Base-by-base conservation (phyloP, 805 yeast species). In the Blastobotrys parvus region DNA sequence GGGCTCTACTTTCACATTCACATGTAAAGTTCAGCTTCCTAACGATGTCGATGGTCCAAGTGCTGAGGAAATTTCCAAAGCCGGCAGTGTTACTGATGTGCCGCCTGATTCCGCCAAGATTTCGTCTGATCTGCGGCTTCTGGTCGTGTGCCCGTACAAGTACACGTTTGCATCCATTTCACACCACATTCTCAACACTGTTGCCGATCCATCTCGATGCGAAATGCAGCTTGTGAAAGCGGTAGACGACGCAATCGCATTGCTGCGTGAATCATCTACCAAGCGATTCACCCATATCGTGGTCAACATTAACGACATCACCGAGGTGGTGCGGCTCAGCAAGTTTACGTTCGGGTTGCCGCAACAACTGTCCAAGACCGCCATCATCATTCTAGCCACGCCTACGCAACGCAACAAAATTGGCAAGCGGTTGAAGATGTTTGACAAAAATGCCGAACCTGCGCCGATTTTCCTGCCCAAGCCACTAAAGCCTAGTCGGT, bases 1-100 rank as follows among this genome's bases (percentile, higher is more conserved):
- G 35, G 65, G 65, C 2, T 53, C 60, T 32, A 55, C 53, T 5
- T 61, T 61, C 42, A 47, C 34, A 19, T 60, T 60, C 41, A 52
- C 54, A 10, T 57, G 59, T 27, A 44, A 47, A 31, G 59, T 59
- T 21, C 49, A 48, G 39, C 34, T 58, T 21, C 60, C 62, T 1
- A 42, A 53, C 4, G 56, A 50, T 8, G 48, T 48, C 3, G 60
- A 57, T 33, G 41, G 43, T 31, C 56, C 57, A 2, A 36, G 50
- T 3, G 39, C 39, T 31, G 46, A 53, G n/a, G 46, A 48, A 41
- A 53, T 44, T 42, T 29, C 39, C 17, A 22, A 34, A 21, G 18
- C 17, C 15, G 16, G 31, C 4, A 20, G 29, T 35, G 36, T 33
- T 7, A 16, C 35, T 19, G 39, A 41, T 22, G 37, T 23, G 5